phyloP scores from a whole-genome alignment of 768 basidiomycete genomes.

The Lactarius evosmus region DNA sequence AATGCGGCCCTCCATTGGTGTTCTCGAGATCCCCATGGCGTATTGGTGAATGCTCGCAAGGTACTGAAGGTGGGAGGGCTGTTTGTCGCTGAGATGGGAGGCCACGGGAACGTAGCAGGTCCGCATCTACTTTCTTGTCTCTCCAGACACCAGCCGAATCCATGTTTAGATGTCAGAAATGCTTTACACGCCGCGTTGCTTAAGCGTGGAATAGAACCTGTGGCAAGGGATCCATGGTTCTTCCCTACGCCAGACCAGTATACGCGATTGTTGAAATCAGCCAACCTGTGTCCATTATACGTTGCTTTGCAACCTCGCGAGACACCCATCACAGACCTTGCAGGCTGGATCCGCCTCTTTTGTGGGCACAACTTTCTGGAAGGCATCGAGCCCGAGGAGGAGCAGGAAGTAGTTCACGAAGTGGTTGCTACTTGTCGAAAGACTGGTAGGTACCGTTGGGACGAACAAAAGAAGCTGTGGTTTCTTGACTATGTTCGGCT shows the following conservation, averaged over 20 bases:
- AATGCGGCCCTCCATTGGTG: conserved; percentile 87
- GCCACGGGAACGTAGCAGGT: conserved; percentile 71
- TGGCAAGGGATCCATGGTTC: conserved; percentile 73
- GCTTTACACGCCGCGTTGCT: conserved; percentile 53
- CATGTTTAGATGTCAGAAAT: conserved; percentile 52
- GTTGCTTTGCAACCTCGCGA: conserved; percentile 17
- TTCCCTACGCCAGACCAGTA: conserved; percentile 76
- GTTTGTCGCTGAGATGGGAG: conserved; percentile 76
- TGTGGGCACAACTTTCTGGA: conserved; percentile 17
- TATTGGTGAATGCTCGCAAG: conserved; percentile 55
- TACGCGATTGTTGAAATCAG: conserved; percentile 11
- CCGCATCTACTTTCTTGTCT: conserved; percentile 19
- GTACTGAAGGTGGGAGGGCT: conserved; percentile 68
- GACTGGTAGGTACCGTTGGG: conserved; percentile 12
- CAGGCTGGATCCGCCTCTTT: conserved; percentile 23
- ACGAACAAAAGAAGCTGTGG: conserved; percentile 13
- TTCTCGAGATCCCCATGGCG: conserved; percentile 64
- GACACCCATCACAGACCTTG: conserved; percentile 19
- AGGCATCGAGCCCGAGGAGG: conserved; percentile 13
- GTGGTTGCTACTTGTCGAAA: conserved; percentile 17
- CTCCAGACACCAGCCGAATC: not conserved
- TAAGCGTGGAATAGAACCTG: conserved; percentile 55
- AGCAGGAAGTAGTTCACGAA: conserved; percentile 13
- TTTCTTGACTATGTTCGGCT: conserved; percentile 24
- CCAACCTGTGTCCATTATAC: conserved; percentile 10